These are phyloP conservation scores for Boletus sp. DNA, from an alignment of 768 basidiomycete genomes.

Conservation along the genomic window DNA sequence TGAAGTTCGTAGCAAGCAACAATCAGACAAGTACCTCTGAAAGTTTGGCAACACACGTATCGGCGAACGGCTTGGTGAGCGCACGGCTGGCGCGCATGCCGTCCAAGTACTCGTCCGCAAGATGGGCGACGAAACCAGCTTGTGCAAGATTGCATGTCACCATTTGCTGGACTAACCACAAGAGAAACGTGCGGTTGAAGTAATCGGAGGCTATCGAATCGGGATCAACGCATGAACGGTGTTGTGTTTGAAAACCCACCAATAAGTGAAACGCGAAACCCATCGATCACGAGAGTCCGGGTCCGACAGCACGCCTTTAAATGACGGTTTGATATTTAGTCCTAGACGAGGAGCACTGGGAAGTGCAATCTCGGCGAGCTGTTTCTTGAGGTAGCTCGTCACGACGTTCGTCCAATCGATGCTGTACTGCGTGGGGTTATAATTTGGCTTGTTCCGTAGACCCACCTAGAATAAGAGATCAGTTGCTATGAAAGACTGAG, in stretches of 20 bases:
- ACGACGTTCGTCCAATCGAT: constrained; percentile 83
- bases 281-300: constrained; percentile 67
- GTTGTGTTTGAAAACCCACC: constrained; percentile 40
- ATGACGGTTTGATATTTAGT: constrained; percentile 79
- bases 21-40: constrained; percentile 49
- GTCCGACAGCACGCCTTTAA: constrained; percentile 79
- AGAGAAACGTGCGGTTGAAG: constrained; percentile 70
- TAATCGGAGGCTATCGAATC: constrained; percentile 54
- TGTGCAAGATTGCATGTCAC: constrained; percentile 77
- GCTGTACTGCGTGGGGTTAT: constrained; percentile 81
- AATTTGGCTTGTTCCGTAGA: constrained; percentile 72
- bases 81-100: constrained; percentile 68
- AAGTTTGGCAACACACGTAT: constrained; percentile 65
- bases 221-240: constrained; percentile 1
- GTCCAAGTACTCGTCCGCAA: constrained; percentile 79
- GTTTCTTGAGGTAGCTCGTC: constrained; percentile 80
- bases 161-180: constrained; percentile 81
- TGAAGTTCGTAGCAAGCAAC: not conserved
- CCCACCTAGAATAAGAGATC: constrained; percentile 49
- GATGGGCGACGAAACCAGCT: constrained; percentile 67
- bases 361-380: constrained; percentile 72
- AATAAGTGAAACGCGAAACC: constrained; percentile 77
- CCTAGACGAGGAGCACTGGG: constrained; percentile 76
- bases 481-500: not conserved
- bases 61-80: constrained; percentile 64